Evolutionary conservation across 1,284 basidiomycete genomes (phyloP), one percentile per base, ranked within the genome.

Genomic region (Naganishia liquefaciens): DNA sequence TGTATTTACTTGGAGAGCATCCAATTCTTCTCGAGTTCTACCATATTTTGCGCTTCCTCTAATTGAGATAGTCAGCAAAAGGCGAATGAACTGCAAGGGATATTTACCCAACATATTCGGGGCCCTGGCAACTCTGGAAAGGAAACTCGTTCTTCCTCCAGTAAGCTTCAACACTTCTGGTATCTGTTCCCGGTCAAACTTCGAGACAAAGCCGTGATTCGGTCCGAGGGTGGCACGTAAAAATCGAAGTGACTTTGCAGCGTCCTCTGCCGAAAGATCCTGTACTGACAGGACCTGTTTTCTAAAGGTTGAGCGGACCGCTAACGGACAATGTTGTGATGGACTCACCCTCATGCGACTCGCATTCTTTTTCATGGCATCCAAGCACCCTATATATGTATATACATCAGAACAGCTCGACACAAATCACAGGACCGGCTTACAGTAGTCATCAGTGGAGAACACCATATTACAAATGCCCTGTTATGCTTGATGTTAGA

Each of bases 381-480:
- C 77, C 21, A 77, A 70, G 43, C 71, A 73, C 78, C 55, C 55
- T 60, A 40, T 49, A 21, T 11, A 21, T 47, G 21, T 5, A 7
- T 5, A 5, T 5, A n/a, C 5, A 1, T 47, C 21, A 87, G 86
- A 89, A 70, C 39, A 47, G 25, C 40, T 28, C 53, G 3, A 53
- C 27, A n/a, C 5, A 65, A 72, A 65, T 44, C 74, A 19, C 23
- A 21, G 17, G n/a, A 25, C 11, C 28, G 13, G 30, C 55, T 60
- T 60, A 60, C 90, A 92, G 73, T 88, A 90, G 74, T 91, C 89
- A 70, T 92, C 88, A 3, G 87, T 86, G 73, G 82, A 88, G 76
- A 93, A 91, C 2, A 93, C 85, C 77, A 90, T 82, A 2, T 88
- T 90, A 70, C 88, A 76, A 62, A 90, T 88, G 27, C 88, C 88